A percentile compares a stretch with the other conserved stretches of the same genome.
phyloP scores from a whole-genome alignment of 805 yeast species.

The Candida taoyuanica region DNA sequence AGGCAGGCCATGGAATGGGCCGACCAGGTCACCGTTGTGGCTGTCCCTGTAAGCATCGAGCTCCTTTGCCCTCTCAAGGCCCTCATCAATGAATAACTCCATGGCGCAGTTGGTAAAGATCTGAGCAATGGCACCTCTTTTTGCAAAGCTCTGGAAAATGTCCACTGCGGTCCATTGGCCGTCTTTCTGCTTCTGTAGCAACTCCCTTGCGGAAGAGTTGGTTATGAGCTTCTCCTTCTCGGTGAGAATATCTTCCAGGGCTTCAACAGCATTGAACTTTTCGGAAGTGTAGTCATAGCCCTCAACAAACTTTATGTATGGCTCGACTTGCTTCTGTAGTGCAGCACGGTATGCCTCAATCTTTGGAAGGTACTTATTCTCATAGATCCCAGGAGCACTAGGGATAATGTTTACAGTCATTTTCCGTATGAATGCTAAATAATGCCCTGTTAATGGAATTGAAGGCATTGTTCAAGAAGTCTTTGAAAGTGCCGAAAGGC shows the following conservation, averaged over 20 bases:
- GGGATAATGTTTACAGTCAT: conserved; percentile 5
- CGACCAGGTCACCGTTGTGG: conserved; percentile 46
- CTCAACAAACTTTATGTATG: conserved; percentile 15
- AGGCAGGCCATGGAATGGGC: conserved; percentile 69
- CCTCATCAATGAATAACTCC: conserved; percentile 49
- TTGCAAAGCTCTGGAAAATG: conserved; percentile 50
- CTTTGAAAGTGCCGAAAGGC: too few species aligned
- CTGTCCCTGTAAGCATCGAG: conserved; percentile 43
- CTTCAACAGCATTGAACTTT: conserved; percentile 23
- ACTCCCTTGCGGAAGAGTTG: conserved; percentile 13
- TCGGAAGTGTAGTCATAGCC: conserved; percentile 18
- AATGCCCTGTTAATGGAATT: too few species aligned
- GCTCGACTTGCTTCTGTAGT: conserved; percentile 19
- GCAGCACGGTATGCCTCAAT: conserved; percentile 19
- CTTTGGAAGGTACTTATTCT: conserved; percentile 21
- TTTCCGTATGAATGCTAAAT: too few species aligned
- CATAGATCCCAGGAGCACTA: conserved; percentile 6
- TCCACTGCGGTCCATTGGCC: conserved; percentile 36
- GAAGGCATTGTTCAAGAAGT: too few species aligned
- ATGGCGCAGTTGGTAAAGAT: conserved; percentile 39
- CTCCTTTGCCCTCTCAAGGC: conserved; percentile 49
- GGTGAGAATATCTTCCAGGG: conserved; percentile 13
- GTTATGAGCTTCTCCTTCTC: conserved; percentile 23
- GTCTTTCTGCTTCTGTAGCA: conserved; percentile 18
- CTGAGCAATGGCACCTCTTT: conserved; percentile 54